Conservation (phyloP, 2,329 filamentous ascomycete species). For the Lasiodiplodia sp. region DNA sequence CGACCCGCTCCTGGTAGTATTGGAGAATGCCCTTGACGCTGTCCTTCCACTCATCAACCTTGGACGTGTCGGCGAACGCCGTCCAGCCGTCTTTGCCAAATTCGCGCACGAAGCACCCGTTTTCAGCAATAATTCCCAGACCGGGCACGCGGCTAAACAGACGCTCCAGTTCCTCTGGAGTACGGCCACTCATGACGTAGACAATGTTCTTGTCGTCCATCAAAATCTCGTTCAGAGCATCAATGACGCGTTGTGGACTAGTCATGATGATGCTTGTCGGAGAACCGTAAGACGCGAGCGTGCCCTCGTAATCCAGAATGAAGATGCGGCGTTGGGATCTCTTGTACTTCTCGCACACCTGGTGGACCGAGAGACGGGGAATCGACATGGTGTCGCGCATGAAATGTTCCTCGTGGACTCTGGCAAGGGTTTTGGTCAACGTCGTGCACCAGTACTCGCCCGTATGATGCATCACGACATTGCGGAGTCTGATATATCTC, state of each 20-base stretch:
- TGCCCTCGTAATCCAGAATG: conserved; percentile 93
- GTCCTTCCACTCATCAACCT: conserved; percentile 80
- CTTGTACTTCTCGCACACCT: conserved; percentile 71
- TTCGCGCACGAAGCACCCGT: conserved; percentile 87
- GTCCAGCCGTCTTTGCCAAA: conserved; percentile 73
- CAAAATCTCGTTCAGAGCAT: conserved; percentile 81
- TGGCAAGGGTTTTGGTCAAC: conserved; percentile 73
- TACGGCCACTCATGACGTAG: conserved; percentile 91
- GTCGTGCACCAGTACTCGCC: conserved; percentile 86
- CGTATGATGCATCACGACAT: conserved; percentile 79
- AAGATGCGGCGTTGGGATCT: conserved; percentile 75
- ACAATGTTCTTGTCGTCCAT: conserved; percentile 83
- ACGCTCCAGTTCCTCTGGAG: conserved; percentile 85
- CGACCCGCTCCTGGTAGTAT: conserved; percentile 90
- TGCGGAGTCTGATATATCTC: conserved; percentile 77
- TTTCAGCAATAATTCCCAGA: conserved; percentile 90
- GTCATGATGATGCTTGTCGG: conserved; percentile 84
- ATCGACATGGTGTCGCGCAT: conserved; percentile 85
- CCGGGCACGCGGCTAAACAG: conserved; percentile 84
- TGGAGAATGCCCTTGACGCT: conserved; percentile 82
- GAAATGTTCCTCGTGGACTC: conserved; percentile 83
- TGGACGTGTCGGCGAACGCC: conserved; percentile 75
- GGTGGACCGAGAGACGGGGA: conserved; percentile 77
- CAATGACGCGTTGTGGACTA: conserved; percentile 84
- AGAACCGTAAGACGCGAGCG: conserved; percentile 85